Evolutionary conservation across 441 rosid species (phyloP).

Genomic region (Dalechampia spathulata): DNA sequence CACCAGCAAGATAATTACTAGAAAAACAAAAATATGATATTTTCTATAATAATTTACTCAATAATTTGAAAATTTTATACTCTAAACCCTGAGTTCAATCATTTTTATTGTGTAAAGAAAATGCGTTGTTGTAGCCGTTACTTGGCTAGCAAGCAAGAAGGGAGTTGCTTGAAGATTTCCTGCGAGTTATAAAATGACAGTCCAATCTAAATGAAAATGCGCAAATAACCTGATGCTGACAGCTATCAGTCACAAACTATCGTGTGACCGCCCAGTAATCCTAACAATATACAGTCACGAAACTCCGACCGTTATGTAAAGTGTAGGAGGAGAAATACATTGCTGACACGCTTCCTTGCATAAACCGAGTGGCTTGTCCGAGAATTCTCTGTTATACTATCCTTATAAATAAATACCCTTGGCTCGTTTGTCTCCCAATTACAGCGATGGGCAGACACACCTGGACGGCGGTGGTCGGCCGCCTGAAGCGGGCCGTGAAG

Average conservation of each 20-base stretch:
- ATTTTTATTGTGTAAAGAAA: too few species aligned
- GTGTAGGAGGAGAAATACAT: background rate
- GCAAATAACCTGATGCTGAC: background rate
- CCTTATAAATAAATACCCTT: slow-evolving; percentile 8
- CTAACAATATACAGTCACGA: slow-evolving; percentile 3
- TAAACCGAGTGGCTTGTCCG: slow-evolving; percentile 16
- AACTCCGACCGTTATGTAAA: background rate
- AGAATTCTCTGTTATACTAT: slow-evolving; percentile 11
- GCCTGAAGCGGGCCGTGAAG: slow-evolving; percentile 37
- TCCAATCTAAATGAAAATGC: background rate
- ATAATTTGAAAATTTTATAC: too few species aligned
- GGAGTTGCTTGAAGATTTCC: background rate
- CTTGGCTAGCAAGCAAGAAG: slow-evolving; percentile 10
- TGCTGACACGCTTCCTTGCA: slow-evolving; percentile 9
- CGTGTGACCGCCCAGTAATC: slow-evolving; percentile 3
- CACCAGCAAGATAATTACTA: too few species aligned
- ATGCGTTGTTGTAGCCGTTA: background rate
- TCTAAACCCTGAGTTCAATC: too few species aligned
- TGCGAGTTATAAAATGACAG: background rate
- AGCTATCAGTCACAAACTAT: background rate
- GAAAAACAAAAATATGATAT: too few species aligned
- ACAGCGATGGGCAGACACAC: slow-evolving; percentile 13
- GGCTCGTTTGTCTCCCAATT: background rate
- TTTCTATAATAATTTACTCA: too few species aligned
- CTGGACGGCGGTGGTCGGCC: slow-evolving; percentile 20